Base-by-base conservation (phyloP, 192 early-diverging fungal species). In the Chytriomyces confervae region DNA sequence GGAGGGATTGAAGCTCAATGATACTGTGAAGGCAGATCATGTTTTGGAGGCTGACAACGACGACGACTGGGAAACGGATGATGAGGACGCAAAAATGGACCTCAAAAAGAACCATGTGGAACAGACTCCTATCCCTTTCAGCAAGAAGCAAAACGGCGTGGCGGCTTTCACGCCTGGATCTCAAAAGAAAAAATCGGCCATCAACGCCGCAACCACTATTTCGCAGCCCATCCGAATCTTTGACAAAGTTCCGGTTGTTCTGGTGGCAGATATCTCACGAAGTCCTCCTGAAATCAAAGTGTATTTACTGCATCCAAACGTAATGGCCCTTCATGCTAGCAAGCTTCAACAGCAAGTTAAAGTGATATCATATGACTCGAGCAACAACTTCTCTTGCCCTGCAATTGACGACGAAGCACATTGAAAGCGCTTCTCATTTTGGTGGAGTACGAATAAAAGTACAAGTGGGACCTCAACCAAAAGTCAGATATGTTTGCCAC, bases 161-260 rank as follows among this genome's bases (percentile, higher is more conserved):
- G 16, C 23, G 5, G 23, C 20, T 0, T 50, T 13, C 71, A 64
- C 60, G 24, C 27, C 48, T 43, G 18, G 63, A 7, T 7, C n/a
- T 45, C 61, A 51, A 20, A 76, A 36, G 61, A 79, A 75, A 50
- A 49, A 64, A 43, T n/a, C 66, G 2, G 51, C 24, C 9, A 53
- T 81, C 36, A 77, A 84, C 51, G 47, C 62, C 10, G 5, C 51
- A 8, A 66, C 53, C 5, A 75, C 75, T 24, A 46, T 61, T 8
- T 61, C 70, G n/a, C 87, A 89, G 74, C 75, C 66, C 27, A 73
- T 89, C 44, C 67, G 76, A 18, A 70, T 89, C 13, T 89, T 89
- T 75, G 76, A 83, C 50, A 46, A 24, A 18, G 68, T 89, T n/a
- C 24, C 49, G 9, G 84, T 89, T 9, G 77, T 79, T 51, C 69